Evolutionary conservation across 768 basidiomycete species (phyloP).

Genomic region (Coprinopsis sp.): DNA sequence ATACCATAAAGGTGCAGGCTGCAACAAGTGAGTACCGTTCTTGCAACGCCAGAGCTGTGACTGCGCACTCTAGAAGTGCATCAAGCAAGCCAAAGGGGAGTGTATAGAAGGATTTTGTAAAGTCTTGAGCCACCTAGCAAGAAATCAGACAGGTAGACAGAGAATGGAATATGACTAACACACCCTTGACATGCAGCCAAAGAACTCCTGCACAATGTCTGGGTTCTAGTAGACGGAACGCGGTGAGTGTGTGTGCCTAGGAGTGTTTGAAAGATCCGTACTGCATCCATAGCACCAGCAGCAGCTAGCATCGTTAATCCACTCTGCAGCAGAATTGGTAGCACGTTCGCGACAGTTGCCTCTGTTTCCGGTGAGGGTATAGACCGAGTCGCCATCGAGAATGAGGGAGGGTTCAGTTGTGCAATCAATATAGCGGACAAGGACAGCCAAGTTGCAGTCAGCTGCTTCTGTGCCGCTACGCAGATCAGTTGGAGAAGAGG

Average conservation of each 20-base stretch:
- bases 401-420: constrained; percentile 74
- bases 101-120: constrained; percentile 54
- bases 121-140: constrained; percentile 48
- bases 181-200: constrained; percentile 75
- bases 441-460: constrained; percentile 82
- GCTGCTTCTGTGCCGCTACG: constrained; percentile 60
- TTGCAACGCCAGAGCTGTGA: constrained; percentile 63
- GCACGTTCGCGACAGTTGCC: constrained; percentile 46
- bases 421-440: constrained; percentile 75
- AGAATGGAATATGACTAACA: constrained; percentile 17
- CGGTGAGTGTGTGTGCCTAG: not conserved
- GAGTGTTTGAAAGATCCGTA: constrained; percentile 27
- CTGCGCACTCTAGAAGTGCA: constrained; percentile 65
- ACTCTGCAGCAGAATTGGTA: constrained; percentile 57
- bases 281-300: constrained; percentile 65
- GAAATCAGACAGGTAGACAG: constrained; percentile 15
- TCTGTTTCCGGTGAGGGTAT: constrained; percentile 53
- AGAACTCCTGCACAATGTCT: constrained; percentile 87
- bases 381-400: constrained; percentile 43
- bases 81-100: constrained; percentile 61
- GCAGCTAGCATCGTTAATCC: constrained; percentile 49
- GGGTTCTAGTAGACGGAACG: constrained; percentile 66
- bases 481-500: constrained; percentile 81
- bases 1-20: constrained; percentile 77
- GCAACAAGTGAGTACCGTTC: constrained; percentile 84